These are phyloP conservation scores for Citrus australasica DNA, from an alignment of 345 rosid species.

Conservation along the genomic window DNA sequence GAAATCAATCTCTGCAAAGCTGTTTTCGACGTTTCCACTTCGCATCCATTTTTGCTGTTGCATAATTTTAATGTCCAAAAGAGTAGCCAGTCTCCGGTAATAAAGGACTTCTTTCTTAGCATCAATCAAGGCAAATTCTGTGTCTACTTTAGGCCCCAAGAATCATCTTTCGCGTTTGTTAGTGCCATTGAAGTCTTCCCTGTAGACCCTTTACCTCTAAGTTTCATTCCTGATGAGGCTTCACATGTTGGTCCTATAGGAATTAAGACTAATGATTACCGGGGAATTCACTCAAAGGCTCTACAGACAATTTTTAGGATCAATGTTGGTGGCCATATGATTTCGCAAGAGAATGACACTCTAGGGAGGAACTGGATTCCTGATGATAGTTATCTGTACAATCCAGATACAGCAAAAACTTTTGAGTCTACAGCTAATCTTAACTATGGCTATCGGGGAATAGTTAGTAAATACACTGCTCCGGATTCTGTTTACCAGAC, in stretches of 20 bases:
- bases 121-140: slow-evolving; percentile 15
- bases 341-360: slow-evolving; percentile 34
- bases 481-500: slow-evolving; percentile 45
- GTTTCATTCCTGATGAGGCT: slow-evolving; percentile 17
- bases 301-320: slow-evolving; percentile 31
- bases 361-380: slow-evolving; percentile 44
- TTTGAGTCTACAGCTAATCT: fast-evolving
- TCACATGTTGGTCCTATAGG: background rate
- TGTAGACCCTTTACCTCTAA: slow-evolving; percentile 17
- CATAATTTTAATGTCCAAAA: slow-evolving; percentile 22
- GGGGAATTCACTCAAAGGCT: slow-evolving; percentile 19
- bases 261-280: background rate
- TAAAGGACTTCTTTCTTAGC: slow-evolving; percentile 48
- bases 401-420: slow-evolving; percentile 15
- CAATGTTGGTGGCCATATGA: slow-evolving; percentile 42
- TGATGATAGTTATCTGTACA: slow-evolving; percentile 26
- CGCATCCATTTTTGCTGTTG: slow-evolving; percentile 24
- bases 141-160: slow-evolving; percentile 34
- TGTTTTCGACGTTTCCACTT: slow-evolving; percentile 34
- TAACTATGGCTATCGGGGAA: background rate
- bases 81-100: slow-evolving; percentile 7
- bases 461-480: slow-evolving; percentile 26
- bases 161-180: slow-evolving; percentile 44
- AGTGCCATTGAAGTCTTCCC: slow-evolving; percentile 67
- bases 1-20: slow-evolving; percentile 30